These are phyloP conservation scores for Circinella minor DNA, from an alignment of 371 early-diverging fungal genomes.

Conservation along the genomic window DNA sequence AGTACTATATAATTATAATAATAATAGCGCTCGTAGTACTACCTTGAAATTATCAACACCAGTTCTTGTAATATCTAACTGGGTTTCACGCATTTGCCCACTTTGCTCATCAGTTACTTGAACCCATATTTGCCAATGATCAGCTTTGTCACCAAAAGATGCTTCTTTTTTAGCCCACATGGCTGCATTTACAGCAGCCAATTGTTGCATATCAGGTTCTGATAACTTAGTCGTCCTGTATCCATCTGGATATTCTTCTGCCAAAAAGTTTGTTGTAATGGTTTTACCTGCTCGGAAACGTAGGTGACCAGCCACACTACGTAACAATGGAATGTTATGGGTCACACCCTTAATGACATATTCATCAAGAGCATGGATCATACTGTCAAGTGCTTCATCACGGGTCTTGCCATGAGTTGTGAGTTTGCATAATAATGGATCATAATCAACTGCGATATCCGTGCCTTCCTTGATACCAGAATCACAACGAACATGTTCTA, in stretches of 20 bases:
- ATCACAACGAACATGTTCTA: conserved; percentile 38
- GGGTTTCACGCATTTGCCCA: conserved; percentile 36
- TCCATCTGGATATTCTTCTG: conserved; percentile 91
- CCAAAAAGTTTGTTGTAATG: conserved; percentile 88
- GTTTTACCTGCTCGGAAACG: conserved; percentile 76
- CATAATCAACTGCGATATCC: conserved; percentile 86
- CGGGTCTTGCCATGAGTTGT: conserved; percentile 85
- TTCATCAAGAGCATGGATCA: conserved; percentile 85
- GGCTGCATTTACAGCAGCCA: conserved; percentile 70
- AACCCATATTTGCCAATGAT: conserved; percentile 63
- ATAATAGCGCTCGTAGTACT: not conserved
- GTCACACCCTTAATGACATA: conserved; percentile 95
- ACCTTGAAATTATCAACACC: conserved; percentile 36
- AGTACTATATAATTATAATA: not conserved
- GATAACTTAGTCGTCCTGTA: conserved; percentile 78
- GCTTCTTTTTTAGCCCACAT: conserved; percentile 75
- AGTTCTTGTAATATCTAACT: conserved; percentile 17
- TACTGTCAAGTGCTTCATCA: conserved; percentile 72
- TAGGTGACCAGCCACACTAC: conserved; percentile 83
- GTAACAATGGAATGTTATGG: conserved; percentile 93
- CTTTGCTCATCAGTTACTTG: conserved; percentile 59
- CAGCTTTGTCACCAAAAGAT: conserved; percentile 10
- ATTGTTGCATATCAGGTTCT: conserved; percentile 47
- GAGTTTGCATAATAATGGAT: conserved; percentile 89
- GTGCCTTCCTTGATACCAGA: conserved; percentile 72